Conservation (phyloP, 1,139 yeast species). For the Hansenula lynferdii region DNA sequence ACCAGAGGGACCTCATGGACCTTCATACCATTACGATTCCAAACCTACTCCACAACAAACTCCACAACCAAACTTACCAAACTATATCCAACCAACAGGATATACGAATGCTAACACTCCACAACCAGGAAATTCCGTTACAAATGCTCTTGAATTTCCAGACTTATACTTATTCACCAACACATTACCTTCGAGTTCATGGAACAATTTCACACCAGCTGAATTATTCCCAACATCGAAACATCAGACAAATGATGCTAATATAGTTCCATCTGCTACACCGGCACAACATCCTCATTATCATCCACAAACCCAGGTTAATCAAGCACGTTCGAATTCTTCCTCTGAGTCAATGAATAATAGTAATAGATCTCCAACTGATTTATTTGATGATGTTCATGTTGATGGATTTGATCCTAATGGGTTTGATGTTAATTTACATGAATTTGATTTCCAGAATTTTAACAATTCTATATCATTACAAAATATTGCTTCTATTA, state of each 20-base stretch:
- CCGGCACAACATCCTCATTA: not conserved
- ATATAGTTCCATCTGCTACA: not conserved
- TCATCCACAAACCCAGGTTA: not conserved
- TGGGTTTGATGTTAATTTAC: conserved; percentile 18
- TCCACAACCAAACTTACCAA: not conserved
- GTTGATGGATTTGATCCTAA: conserved; percentile 10
- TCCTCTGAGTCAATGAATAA: not conserved
- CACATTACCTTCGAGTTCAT: conserved; percentile 14
- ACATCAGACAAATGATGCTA: not conserved
- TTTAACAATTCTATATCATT: conserved; percentile 17
- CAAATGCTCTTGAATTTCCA: conserved; percentile 23
- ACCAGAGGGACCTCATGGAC: not conserved
- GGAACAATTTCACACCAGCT: conserved; percentile 19
- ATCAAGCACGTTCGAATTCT: not conserved
- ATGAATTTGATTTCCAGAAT: conserved; percentile 21
- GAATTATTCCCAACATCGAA: conserved; percentile 15
- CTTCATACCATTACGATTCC: not conserved
- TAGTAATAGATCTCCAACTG: conserved; percentile 1
- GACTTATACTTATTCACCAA: conserved; percentile 23
- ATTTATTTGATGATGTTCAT: conserved; percentile 9
- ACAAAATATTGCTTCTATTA: conserved; percentile 19
- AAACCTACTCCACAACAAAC: not conserved
- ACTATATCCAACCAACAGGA: not conserved
- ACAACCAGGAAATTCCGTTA: not conserved
- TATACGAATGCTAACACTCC: not conserved